Percentiles rank a stretch among this genome's conserved stretches.
Evolutionary conservation across 108 stramenopile genomes (phyloP).

Genomic region (Skeletonema menzelii): DNA sequence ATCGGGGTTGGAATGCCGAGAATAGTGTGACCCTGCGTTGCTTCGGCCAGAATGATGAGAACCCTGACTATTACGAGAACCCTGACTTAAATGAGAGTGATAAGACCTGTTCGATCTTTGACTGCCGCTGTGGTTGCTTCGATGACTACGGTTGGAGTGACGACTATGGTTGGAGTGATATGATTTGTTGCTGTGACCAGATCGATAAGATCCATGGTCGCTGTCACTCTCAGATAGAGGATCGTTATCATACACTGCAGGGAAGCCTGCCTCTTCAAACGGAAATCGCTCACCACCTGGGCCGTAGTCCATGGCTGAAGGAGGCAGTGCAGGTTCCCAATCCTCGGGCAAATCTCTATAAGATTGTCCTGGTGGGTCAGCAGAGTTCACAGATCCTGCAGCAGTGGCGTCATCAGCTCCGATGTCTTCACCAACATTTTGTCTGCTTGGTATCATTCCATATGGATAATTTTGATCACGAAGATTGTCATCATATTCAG

Average conservation of each 20-base stretch:
- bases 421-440: neutral
- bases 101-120: neutral
- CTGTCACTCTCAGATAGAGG: neutral
- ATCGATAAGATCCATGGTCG: neutral
- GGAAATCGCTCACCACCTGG: neutral
- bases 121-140: neutral
- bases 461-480: neutral
- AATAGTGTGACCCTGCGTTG: neutral
- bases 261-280: neutral
- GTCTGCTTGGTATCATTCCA: neutral
- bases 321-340: neutral
- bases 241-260: neutral
- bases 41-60: neutral
- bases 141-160: neutral
- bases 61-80: neutral
- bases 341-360: constrained; percentile 8
- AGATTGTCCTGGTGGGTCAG: constrained; percentile 2
- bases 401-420: constrained; percentile 1
- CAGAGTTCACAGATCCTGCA: neutral
- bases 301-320: constrained; percentile 1
- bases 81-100: neutral
- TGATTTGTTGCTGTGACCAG: neutral
- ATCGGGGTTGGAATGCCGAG: neutral
- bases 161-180: constrained; percentile 1
- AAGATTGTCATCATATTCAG: neutral